Conservation (phyloP, 306 rosid genomes). For the Prunus armeniaca region DNA sequence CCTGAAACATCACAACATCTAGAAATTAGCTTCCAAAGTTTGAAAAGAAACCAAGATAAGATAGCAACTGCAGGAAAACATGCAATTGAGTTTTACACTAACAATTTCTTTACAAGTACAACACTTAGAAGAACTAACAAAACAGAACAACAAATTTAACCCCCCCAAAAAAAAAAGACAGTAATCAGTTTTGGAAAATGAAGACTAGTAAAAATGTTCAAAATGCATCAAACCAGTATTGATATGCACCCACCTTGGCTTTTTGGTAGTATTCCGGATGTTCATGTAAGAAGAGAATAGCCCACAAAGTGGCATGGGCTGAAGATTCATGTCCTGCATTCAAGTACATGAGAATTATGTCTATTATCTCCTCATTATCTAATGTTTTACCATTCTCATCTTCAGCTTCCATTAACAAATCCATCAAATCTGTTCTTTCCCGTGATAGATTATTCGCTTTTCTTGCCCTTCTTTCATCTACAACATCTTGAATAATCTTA, state of each 20-base stretch:
- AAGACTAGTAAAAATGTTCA: too few relatives aligned
- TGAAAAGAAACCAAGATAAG: not conserved
- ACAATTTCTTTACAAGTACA: too few relatives aligned
- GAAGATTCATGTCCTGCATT: conserved; percentile 90
- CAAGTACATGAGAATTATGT: conserved; percentile 60
- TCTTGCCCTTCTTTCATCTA: conserved; percentile 37
- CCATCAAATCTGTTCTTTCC: conserved; percentile 50
- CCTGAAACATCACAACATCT: conserved; percentile 29
- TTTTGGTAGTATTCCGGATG: conserved; percentile 41
- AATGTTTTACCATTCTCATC: conserved; percentile 57
- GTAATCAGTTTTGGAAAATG: too few relatives aligned
- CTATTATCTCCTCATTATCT: conserved; percentile 64
- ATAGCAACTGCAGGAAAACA: too few relatives aligned
- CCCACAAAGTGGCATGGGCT: conserved; percentile 71
- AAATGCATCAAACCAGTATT: too few relatives aligned
- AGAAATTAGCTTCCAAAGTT: not conserved
- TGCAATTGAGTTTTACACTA: too few relatives aligned
- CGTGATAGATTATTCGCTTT: not conserved
- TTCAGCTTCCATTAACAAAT: conserved; percentile 54
- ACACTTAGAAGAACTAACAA: too few relatives aligned
- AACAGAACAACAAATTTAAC: too few relatives aligned
- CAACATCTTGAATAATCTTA: conserved; percentile 38
- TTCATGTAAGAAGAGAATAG: conserved; percentile 48
- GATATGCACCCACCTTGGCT: conserved; percentile 47
- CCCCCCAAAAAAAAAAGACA: too few relatives aligned